Conservation (phyloP, 2,329 filamentous ascomycete genomes). For the Fonsecaea nubica region DNA sequence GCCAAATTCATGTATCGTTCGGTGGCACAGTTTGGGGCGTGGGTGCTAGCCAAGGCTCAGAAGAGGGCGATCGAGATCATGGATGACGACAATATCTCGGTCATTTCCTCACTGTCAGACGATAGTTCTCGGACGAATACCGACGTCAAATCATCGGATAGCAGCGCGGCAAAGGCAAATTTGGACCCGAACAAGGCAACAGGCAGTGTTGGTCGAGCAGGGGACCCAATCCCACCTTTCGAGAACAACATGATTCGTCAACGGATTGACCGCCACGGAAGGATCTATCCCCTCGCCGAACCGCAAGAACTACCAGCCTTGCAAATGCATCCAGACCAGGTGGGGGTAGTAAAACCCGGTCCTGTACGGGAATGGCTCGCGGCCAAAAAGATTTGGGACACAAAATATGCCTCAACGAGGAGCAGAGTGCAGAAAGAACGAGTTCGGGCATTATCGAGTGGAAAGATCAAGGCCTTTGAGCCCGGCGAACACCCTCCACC, state of each 20-base stretch:
- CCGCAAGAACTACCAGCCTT: constrained; percentile 70
- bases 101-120: constrained; percentile 70
- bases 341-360: constrained; percentile 80
- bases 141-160: constrained; percentile 24
- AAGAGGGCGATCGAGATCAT: constrained; percentile 78
- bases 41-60: constrained; percentile 84
- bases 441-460: constrained; percentile 72
- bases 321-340: constrained; percentile 65
- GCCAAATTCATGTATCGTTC: constrained; percentile 96
- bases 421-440: constrained; percentile 75
- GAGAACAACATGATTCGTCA: constrained; percentile 90
- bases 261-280: constrained; percentile 78
- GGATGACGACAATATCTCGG: constrained; percentile 76
- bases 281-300: constrained; percentile 70
- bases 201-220: constrained; percentile 77
- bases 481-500: constrained; percentile 80
- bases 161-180: constrained; percentile 36
- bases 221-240: constrained; percentile 81
- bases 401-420: constrained; percentile 72
- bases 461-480: constrained; percentile 70
- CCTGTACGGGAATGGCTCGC: constrained; percentile 84
- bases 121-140: constrained; percentile 42
- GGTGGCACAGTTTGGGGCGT: constrained; percentile 90
- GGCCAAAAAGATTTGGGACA: constrained; percentile 75
- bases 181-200: constrained; percentile 33